Base-by-base conservation (phyloP, 768 basidiomycete genomes). In the Pulveroboletus sp. region DNA sequence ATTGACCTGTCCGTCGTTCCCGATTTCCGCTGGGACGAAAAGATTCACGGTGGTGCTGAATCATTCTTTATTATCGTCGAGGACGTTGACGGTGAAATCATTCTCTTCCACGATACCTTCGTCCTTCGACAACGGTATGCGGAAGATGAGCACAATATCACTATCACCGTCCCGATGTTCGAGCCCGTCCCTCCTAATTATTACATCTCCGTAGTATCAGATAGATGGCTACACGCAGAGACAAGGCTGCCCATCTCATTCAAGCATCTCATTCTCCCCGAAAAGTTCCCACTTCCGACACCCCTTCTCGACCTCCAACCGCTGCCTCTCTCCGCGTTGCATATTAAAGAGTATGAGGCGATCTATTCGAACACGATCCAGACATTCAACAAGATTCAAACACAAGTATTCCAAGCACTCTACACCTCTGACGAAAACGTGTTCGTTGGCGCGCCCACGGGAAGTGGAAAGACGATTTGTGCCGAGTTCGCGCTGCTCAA, bases 21-120 rank as follows among this genome's bases (percentile, higher is more conserved):
- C n/a, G 96, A 98, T 64, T 99, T 98, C 81, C 81, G 86, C 39
- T 99, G 96, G 96, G 94, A 97, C 33, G 90, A 93, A 60, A 91
- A 91, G 67, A 81, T 93, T 6, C 95, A 98, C 57, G 90, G 93
- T 4, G 69, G 76, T 0, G 84, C 91, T 0, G 93, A 98, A 69
- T 83, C 87, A 0, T 99, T 99, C 77, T 80, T 87, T 67, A 92
- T 99, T 59, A 66, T 95, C 26, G 93, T 98, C 24, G 94, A 97
- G 67, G 95, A 99, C 59, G 93, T 97, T 26, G 95, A 98, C 56
- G 96, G 96, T 43, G 96, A 99, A 67, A 81, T 91, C 54, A 85
- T 98, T 49, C 85, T 98, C 28, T 97, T 93, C 80, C 89, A 93
- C 56, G 95, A 98, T 61, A 80, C 80, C 18, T 98, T 97, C 73